phyloP scores from a whole-genome alignment of 139 green algal genomes.

The Haematococcus sp. region DNA sequence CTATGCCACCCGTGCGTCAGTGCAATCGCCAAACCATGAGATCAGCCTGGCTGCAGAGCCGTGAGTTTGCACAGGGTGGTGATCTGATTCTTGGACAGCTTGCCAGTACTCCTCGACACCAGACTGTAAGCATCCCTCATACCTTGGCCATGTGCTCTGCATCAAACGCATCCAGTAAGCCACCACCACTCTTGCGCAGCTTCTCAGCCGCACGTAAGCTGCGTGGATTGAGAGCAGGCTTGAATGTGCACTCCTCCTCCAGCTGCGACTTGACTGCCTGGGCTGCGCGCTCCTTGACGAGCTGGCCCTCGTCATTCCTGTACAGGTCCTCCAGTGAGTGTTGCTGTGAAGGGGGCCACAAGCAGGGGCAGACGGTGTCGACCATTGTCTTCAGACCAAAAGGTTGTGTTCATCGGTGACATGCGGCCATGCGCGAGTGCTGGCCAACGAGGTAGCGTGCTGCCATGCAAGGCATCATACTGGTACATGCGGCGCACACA shows the following conservation, averaged over 20 bases:
- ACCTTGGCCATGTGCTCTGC: conserved; percentile 5
- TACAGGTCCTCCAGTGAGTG: conserved; percentile 26
- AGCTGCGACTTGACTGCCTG: neutral
- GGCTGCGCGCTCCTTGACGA: conserved; percentile 14
- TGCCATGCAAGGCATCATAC: neutral
- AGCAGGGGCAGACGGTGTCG: no score
- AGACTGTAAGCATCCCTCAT: neutral
- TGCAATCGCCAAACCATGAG: no score
- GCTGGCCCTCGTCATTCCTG: conserved; percentile 4
- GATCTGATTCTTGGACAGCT: no score
- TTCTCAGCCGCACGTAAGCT: conserved; percentile 13
- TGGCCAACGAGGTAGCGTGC: neutral
- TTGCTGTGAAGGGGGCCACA: conserved; percentile 1
- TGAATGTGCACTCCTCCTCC: conserved; percentile 37
- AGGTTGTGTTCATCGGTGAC: no score
- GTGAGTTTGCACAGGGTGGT: no score
- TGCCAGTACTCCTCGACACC: no score
- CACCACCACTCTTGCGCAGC: neutral
- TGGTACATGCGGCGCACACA: neutral
- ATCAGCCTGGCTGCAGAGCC: no score
- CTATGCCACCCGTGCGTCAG: neutral
- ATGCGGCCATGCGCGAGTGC: no score
- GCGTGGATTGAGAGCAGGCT: conserved; percentile 29
- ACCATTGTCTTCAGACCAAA: no score
- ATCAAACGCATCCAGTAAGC: conserved; percentile 18